These are phyloP conservation scores for Blepharisma stoltei DNA, from an alignment of 73 alveolate genomes.

Conservation along the genomic window DNA sequence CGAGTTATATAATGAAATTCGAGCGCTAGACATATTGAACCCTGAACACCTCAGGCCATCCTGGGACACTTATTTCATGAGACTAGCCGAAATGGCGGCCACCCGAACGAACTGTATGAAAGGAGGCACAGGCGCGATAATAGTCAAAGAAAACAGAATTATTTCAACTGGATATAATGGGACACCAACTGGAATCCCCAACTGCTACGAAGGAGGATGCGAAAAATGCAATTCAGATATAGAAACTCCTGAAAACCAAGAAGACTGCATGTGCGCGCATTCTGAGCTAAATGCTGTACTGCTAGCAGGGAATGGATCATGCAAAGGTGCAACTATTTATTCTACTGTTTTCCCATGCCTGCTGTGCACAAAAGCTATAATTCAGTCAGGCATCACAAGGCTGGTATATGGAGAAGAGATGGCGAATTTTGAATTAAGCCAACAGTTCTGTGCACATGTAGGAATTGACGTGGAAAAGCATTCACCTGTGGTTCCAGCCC, in stretches of 20 bases:
- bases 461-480: slow-evolving; percentile 36
- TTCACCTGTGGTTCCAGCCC: neutral
- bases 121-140: slow-evolving; percentile 60
- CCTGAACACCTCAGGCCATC: slow-evolving; percentile 54
- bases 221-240: slow-evolving; percentile 52
- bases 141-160: slow-evolving; percentile 53
- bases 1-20: slow-evolving; percentile 37
- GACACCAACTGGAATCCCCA: slow-evolving; percentile 55
- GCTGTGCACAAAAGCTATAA: slow-evolving; percentile 57
- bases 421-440: slow-evolving; percentile 40
- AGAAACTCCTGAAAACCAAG: slow-evolving; percentile 48
- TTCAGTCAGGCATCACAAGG: slow-evolving; percentile 60
- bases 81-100: slow-evolving; percentile 68
- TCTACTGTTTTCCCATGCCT: slow-evolving; percentile 66
- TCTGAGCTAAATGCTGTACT: slow-evolving; percentile 66
- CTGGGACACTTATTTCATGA: slow-evolving; percentile 65
- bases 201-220: slow-evolving; percentile 76
- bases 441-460: slow-evolving; percentile 37
- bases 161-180: slow-evolving; percentile 77
- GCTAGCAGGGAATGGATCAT: slow-evolving; percentile 58
- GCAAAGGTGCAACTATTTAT: slow-evolving; percentile 51
- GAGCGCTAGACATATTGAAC: slow-evolving; percentile 36
- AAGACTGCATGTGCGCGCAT: slow-evolving; percentile 67
- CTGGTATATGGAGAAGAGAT: slow-evolving; percentile 51
- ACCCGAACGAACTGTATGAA: slow-evolving; percentile 76